Conservation (phyloP, 148 eudicot genomes). For the Chenopodium album region DNA sequence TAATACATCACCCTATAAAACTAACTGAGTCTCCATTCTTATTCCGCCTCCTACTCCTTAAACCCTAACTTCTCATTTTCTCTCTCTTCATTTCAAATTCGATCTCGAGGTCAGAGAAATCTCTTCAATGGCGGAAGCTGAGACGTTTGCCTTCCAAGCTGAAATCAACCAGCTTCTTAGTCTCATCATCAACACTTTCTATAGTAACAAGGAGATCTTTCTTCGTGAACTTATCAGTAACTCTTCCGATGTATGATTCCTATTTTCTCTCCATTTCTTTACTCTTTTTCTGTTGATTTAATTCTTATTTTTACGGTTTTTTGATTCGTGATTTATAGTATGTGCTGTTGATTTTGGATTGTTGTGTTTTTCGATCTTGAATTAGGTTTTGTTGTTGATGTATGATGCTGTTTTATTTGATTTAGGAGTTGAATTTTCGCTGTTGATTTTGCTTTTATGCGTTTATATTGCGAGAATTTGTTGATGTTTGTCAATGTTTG, state of each 20-base stretch:
- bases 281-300: neutral
- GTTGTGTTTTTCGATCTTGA: neutral
- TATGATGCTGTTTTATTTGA: neutral
- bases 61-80: neutral
- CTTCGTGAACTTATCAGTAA: slow-evolving; percentile 82
- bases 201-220: slow-evolving; percentile 84
- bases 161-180: slow-evolving; percentile 84
- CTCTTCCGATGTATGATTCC: slow-evolving; percentile 61
- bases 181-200: slow-evolving; percentile 78
- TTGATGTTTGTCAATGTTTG: too few relatives aligned
- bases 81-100: neutral
- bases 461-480: too few relatives aligned
- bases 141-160: slow-evolving; percentile 87
- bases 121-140: slow-evolving; percentile 50
- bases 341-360: neutral
- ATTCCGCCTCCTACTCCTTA: slow-evolving; percentile 15
- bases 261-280: neutral
- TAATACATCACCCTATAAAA: slow-evolving; percentile 32
- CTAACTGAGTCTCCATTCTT: neutral
- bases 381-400: neutral
- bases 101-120: slow-evolving; percentile 3
- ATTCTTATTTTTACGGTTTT: neutral
- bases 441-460: too few relatives aligned
- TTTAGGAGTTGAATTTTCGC: neutral
- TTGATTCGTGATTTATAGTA: neutral